These are phyloP conservation scores for Coelastrella sp. DNA, from an alignment of 139 green algal genomes.

Conservation along the genomic window DNA sequence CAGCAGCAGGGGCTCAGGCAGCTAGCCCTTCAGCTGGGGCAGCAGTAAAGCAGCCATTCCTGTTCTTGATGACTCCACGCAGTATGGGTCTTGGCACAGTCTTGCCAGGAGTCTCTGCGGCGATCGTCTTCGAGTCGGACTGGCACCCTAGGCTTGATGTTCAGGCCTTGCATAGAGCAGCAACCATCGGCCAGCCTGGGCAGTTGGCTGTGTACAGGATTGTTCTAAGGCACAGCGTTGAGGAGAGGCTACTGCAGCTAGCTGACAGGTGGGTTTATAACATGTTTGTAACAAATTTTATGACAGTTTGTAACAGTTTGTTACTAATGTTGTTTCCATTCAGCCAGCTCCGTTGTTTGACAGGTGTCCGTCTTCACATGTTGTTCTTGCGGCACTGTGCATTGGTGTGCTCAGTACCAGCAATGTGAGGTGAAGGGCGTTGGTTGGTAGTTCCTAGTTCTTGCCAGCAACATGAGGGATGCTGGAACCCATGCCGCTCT, in stretches of 20 bases:
- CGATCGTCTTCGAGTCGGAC: slow-evolving; percentile 82
- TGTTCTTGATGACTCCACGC: slow-evolving; percentile 74
- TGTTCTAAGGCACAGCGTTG: slow-evolving; percentile 61
- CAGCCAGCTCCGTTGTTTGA: background rate
- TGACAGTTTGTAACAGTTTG: background rate
- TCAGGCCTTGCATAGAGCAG: slow-evolving; percentile 66
- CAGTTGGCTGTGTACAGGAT: slow-evolving; percentile 60
- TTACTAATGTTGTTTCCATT: background rate
- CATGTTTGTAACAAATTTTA: background rate
- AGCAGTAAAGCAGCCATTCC: slow-evolving; percentile 42
- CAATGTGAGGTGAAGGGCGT: too few species aligned
- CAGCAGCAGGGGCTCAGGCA: slow-evolving; percentile 8
- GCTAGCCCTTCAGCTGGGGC: background rate
- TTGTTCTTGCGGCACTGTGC: too few species aligned
- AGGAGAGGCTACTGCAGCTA: slow-evolving; percentile 75
- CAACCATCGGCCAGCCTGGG: background rate
- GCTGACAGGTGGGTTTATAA: slow-evolving; percentile 42
- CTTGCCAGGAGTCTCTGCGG: slow-evolving; percentile 66
- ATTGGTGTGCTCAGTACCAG: too few species aligned
- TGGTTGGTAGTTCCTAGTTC: too few species aligned
- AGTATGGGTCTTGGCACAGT: slow-evolving; percentile 81
- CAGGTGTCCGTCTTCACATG: too few species aligned
- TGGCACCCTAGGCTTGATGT: slow-evolving; percentile 81
- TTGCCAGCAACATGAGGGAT: too few species aligned
- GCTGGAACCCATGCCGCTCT: background rate